Base-by-base conservation (phyloP, 75 land plant genomes). In the Picea glauca region DNA sequence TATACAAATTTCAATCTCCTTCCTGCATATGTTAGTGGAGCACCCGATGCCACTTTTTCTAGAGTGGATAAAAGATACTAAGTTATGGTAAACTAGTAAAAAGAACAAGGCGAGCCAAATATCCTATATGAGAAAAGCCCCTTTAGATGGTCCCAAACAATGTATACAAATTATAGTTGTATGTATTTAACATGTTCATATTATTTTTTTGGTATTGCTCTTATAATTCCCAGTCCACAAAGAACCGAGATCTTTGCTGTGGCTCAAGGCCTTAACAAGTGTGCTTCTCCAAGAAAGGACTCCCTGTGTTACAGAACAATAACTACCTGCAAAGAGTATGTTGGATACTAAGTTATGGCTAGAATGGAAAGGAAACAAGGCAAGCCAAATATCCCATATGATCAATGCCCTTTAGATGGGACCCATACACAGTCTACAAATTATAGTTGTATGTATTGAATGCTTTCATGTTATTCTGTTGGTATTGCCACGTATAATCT, bases 11-110 rank as follows among this genome's bases (percentile, higher is more conserved):
- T 26, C 14, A 31, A 64, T 5, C 31, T 14, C 61, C 3, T 31
- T 82, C 87, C 87, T 23, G 66, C 64, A 65, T 85, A 87, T 60
- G 84, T 81, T 5, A 87, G 14, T 20, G 84, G 81, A 13, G 87
- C 88, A 26, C 87, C 89, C 2, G 87, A 82, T 23, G 81, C 80
- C 40, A 79, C 58, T 62, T 84, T 77, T 15, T 87, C 88, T n/a
- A 87, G 30, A 50, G 88, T 84, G 8, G 88, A 81, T 40, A 77
- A 60, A 20, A 87, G 58, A 75, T 87, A 87, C 38, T 38, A 38
- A 15, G 43, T 67, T 17, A 67, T 9, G 38, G 38, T 38, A 67
- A 17, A 18, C 33, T 33, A 38, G 13, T 35, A 17, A 38, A 4
- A 67, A 67, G 0, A 5, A 20, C n/a, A n/a, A n/a, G 15, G 33